A percentile compares a stretch with the other conserved stretches of the same genome.
Evolutionary conservation across 306 rosid genomes (phyloP).

Genomic region (Pyrus pyrifolia): DNA sequence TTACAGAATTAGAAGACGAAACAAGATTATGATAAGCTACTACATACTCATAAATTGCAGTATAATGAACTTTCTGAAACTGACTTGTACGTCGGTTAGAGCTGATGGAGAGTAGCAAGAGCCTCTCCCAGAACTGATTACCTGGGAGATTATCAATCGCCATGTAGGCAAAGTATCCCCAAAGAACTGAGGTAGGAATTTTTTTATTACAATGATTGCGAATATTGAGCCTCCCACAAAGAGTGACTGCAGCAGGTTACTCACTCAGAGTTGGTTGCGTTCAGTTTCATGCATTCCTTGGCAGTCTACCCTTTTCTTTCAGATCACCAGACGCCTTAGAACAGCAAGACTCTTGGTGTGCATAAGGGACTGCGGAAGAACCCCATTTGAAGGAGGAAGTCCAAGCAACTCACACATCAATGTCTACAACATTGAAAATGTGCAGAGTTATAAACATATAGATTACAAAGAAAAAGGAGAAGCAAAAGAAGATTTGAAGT

Average conservation of each 20-base stretch:
- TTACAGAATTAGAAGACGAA: neutral
- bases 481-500: neutral
- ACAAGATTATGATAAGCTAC: neutral
- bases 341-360: conserved; percentile 88
- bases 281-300: conserved; percentile 46
- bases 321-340: conserved; percentile 65
- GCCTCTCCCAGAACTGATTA: conserved; percentile 43
- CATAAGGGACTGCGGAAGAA: conserved; percentile 94
- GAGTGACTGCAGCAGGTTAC: conserved; percentile 36
- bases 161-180: conserved; percentile 55
- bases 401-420: conserved; percentile 86
- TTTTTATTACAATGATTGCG: conserved; percentile 22
- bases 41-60: neutral
- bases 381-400: conserved; percentile 97
- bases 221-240: conserved; percentile 25
- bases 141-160: conserved; percentile 50
- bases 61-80: neutral
- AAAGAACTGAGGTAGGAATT: conserved; percentile 40
- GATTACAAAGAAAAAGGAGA: neutral
- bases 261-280: conserved; percentile 43
- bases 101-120: conserved; percentile 34
- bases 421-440: conserved; percentile 36
- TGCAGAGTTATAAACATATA: neutral
- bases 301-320: conserved; percentile 73
- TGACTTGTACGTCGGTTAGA: conserved; percentile 32